A percentile compares a stretch with the other conserved stretches of the same genome.
These are phyloP conservation scores for Leccinum fibrillosum DNA, from an alignment of 768 basidiomycete species.

Conservation along the genomic window DNA sequence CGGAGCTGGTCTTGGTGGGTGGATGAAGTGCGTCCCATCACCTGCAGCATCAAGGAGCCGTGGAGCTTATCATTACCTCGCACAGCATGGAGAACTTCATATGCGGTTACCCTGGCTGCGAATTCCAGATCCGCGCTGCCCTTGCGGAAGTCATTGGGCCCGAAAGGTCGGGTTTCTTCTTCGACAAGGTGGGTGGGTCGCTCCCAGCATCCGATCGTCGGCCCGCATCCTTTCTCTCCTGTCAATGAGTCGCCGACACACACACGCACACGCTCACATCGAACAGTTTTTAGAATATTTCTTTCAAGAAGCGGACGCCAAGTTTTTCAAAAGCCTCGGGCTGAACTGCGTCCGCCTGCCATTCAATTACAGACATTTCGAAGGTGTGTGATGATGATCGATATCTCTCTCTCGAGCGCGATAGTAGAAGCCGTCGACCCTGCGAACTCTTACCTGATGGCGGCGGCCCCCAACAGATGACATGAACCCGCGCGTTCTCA, in stretches of 20 bases:
- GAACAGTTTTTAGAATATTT: conserved; percentile 77
- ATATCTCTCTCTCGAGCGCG: neutral
- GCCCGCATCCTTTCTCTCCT: neutral
- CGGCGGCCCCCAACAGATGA: conserved; percentile 43
- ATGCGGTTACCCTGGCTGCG: conserved; percentile 77
- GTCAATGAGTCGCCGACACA: neutral
- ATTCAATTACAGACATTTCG: conserved; percentile 74
- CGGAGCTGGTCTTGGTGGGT: conserved; percentile 79
- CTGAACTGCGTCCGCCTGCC: conserved; percentile 77
- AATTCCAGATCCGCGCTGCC: conserved; percentile 71
- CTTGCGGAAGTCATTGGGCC: conserved; percentile 63
- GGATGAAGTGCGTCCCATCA: conserved; percentile 69
- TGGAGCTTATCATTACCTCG: conserved; percentile 4
- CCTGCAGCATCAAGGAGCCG: conserved; percentile 5
- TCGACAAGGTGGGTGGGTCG: conserved; percentile 60
- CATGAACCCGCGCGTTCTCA: conserved; percentile 75
- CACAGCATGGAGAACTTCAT: conserved; percentile 77
- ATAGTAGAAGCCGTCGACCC: neutral
- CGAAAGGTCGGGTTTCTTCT: conserved; percentile 73
- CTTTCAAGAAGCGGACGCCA: conserved; percentile 72
- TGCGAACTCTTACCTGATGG: neutral
- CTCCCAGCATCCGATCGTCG: neutral
- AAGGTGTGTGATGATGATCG: conserved; percentile 29
- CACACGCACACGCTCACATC: neutral
- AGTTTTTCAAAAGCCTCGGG: conserved; percentile 74